These are phyloP conservation scores for Botryotinia narcissicola DNA, from an alignment of 2,329 filamentous ascomycete species.

Conservation along the genomic window DNA sequence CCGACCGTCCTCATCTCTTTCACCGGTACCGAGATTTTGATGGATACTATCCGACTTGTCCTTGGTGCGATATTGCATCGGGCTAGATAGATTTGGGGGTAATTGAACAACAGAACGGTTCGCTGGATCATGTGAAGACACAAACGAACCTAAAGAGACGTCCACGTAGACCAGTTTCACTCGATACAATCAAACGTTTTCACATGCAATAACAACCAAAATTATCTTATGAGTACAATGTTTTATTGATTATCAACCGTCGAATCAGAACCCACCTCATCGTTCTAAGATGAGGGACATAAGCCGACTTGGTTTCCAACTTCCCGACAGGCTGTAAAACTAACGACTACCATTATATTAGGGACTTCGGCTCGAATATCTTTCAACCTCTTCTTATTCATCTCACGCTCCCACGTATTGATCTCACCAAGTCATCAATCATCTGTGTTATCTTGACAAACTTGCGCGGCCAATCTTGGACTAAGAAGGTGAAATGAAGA, in stretches of 20 bases:
- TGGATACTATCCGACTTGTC: neutral
- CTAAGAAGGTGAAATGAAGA: no score
- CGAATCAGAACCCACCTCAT: rapidly evolving
- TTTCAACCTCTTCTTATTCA: no score
- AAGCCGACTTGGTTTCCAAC: neutral
- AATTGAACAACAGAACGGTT: neutral
- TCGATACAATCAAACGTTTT: neutral
- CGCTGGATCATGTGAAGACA: neutral
- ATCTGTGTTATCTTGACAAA: no score
- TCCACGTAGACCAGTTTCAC: neutral
- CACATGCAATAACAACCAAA: neutral
- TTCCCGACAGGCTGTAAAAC: no score
- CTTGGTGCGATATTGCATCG: neutral
- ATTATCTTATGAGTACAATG: neutral
- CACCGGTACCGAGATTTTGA: neutral
- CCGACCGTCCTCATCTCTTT: no score
- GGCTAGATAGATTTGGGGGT: neutral
- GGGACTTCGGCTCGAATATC: no score
- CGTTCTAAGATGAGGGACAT: rapidly evolving
- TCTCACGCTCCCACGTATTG: no score
- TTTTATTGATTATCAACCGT: neutral
- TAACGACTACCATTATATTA: no score
- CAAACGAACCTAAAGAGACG: neutral
- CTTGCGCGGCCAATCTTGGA: no score
- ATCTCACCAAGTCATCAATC: no score